Conservation (phyloP, 2,329 filamentous ascomycete genomes). For the Apiospora koreana region DNA sequence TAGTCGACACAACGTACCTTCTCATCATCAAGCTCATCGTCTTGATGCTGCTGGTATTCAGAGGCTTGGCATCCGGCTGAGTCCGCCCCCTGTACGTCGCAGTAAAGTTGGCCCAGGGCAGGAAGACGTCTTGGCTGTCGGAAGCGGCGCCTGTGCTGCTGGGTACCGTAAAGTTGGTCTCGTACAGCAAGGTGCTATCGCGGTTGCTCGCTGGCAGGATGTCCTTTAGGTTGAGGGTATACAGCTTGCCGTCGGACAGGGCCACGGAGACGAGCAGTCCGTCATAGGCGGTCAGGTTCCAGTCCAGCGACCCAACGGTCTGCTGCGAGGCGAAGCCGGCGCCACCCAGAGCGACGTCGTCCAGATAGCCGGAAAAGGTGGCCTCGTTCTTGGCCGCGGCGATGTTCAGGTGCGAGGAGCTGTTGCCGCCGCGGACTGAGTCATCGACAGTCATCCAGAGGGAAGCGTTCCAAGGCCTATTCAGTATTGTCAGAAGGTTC, state of each 20-base stretch:
- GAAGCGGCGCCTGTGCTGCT: neutral
- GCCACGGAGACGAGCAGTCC: neutral
- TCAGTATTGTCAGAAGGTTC: neutral
- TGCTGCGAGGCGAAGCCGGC: constrained; percentile 8
- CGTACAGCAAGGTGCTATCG: constrained; percentile 1
- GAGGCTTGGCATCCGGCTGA: neutral
- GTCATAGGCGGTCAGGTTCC: neutral
- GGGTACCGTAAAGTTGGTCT: constrained; percentile 8
- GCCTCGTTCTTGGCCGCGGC: neutral
- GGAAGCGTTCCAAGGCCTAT: neutral
- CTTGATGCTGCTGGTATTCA: neutral
- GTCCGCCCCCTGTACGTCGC: neutral
- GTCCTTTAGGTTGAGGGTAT: constrained; percentile 1
- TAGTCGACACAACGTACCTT: neutral
- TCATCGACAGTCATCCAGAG: neutral
- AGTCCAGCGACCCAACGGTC: neutral
- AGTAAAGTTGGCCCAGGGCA: neutral
- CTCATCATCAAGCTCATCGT: neutral
- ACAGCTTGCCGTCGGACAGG: neutral
- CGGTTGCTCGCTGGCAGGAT: neutral
- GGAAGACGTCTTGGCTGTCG: neutral
- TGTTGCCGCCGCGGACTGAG: constrained; percentile 2
- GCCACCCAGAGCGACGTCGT: neutral
- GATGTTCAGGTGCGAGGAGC: neutral
- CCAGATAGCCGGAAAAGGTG: neutral